Percentiles rank a stretch among this genome's conserved stretches.
These are phyloP conservation scores for Poteriospumella lacustris DNA, from an alignment of 108 stramenopile genomes.

Conservation along the genomic window DNA sequence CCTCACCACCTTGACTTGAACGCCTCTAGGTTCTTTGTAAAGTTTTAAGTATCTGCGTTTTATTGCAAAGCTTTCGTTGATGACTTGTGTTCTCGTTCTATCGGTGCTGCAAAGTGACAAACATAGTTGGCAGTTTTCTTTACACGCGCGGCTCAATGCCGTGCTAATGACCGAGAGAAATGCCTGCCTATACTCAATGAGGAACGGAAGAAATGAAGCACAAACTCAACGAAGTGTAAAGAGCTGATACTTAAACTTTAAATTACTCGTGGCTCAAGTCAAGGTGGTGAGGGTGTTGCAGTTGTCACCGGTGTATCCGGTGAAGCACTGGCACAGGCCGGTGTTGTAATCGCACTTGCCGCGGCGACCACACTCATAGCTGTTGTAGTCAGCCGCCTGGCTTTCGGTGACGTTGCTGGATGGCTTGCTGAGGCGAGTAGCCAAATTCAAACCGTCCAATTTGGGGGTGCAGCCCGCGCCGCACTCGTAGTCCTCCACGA, in stretches of 20 bases:
- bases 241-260: no score
- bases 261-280: slow-evolving; percentile 5
- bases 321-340: slow-evolving; percentile 63
- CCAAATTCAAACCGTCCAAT: background rate
- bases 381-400: slow-evolving; percentile 10
- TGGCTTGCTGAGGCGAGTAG: background rate
- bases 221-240: no score
- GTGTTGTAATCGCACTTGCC: slow-evolving; percentile 53
- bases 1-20: slow-evolving; percentile 20
- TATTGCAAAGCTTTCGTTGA: no score
- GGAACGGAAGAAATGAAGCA: no score
- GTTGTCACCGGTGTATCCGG: slow-evolving; percentile 54
- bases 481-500: slow-evolving; percentile 16
- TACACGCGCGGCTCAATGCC: no score
- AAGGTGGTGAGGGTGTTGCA: slow-evolving; percentile 30
- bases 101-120: no score
- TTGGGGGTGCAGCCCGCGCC: slow-evolving; percentile 24
- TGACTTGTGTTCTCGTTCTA: no score
- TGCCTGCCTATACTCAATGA: no score
- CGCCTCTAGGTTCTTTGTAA: no score
- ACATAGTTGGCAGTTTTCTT: no score
- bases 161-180: no score
- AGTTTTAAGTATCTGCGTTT: no score
- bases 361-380: slow-evolving; percentile 36
- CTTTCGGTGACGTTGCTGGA: background rate